Conservation (phyloP, 495 filamentous ascomycete genomes). For the Wilcoxina mikolae region DNA sequence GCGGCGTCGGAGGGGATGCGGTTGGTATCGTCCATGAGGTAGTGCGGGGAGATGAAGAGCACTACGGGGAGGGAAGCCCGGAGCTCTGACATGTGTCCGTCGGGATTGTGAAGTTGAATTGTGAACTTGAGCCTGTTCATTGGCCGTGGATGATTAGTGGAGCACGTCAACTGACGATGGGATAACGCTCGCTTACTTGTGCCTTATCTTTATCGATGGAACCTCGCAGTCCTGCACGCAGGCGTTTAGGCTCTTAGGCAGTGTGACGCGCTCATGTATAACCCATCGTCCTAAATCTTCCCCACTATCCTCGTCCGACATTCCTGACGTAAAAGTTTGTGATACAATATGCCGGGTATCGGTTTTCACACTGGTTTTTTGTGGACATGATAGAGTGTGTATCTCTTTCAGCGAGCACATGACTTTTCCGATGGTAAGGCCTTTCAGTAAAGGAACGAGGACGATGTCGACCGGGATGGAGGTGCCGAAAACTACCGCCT, state of each 20-base stretch:
- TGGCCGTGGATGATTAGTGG: background rate
- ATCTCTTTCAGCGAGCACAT: conserved; percentile 60
- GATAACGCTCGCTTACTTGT: conserved; percentile 46
- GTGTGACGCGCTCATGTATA: conserved; percentile 48
- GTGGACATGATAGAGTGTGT: conserved; percentile 46
- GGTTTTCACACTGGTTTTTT: conserved; percentile 41
- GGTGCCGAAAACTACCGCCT: conserved; percentile 82
- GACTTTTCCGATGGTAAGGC: conserved; percentile 63
- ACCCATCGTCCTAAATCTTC: conserved; percentile 51
- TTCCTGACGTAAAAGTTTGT: conserved; percentile 47
- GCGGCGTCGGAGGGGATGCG: conserved; percentile 35
- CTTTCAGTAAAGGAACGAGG: conserved; percentile 73
- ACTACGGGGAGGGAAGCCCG: conserved; percentile 73
- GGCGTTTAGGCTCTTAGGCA: conserved; percentile 60
- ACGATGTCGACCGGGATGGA: conserved; percentile 62
- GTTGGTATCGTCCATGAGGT: conserved; percentile 65
- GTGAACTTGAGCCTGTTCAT: conserved; percentile 48
- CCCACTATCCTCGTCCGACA: conserved; percentile 51
- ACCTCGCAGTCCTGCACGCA: conserved; percentile 80
- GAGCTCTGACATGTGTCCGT: conserved; percentile 84
- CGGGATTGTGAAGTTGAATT: conserved; percentile 79
- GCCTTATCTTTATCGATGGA: conserved; percentile 68
- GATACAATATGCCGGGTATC: conserved; percentile 45
- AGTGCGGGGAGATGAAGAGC: conserved; percentile 85
- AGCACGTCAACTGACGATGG: no score